A percentile compares a stretch with the other conserved stretches of the same genome.
Conservation (phyloP, 208 protist species). For the Jaenimonas drosophilae region DNA sequence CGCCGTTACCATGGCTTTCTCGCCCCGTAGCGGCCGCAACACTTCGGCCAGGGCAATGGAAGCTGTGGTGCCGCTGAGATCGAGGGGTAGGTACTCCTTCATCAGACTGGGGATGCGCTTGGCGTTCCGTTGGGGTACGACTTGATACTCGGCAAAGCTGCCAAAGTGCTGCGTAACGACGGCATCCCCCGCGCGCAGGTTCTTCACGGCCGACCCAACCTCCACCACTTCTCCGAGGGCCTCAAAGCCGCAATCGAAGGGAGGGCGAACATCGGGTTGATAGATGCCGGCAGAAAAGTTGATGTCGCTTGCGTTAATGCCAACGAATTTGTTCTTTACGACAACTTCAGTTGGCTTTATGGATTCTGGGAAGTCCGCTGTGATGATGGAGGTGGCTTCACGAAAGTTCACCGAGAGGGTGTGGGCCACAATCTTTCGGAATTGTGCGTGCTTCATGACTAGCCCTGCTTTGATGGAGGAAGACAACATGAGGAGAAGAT, state of each 20-base stretch:
- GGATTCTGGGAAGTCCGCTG: slow-evolving; percentile 13
- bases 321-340: slow-evolving; percentile 65
- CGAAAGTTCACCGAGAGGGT: slow-evolving; percentile 65
- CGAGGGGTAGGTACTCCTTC: slow-evolving; percentile 56
- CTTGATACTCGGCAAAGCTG: slow-evolving; percentile 73
- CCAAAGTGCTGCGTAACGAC: slow-evolving; percentile 75
- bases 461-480: slow-evolving; percentile 7
- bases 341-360: slow-evolving; percentile 59
- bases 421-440: slow-evolving; percentile 51
- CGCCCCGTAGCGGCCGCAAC: slow-evolving; percentile 49
- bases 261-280: slow-evolving; percentile 52
- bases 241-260: slow-evolving; percentile 85
- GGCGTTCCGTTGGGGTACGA: slow-evolving; percentile 31
- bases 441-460: slow-evolving; percentile 10
- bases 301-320: slow-evolving; percentile 87
- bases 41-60: slow-evolving; percentile 77
- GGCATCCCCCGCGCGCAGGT: slow-evolving; percentile 29
- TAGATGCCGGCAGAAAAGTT: slow-evolving; percentile 84
- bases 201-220: slow-evolving; percentile 23
- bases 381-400: slow-evolving; percentile 32
- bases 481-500: background rate
- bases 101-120: slow-evolving; percentile 35
- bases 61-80: slow-evolving; percentile 78
- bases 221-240: slow-evolving; percentile 68
- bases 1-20: slow-evolving; percentile 79